Conservation (phyloP, 805 yeast genomes). For the Zygoascus ofunaensis region DNA sequence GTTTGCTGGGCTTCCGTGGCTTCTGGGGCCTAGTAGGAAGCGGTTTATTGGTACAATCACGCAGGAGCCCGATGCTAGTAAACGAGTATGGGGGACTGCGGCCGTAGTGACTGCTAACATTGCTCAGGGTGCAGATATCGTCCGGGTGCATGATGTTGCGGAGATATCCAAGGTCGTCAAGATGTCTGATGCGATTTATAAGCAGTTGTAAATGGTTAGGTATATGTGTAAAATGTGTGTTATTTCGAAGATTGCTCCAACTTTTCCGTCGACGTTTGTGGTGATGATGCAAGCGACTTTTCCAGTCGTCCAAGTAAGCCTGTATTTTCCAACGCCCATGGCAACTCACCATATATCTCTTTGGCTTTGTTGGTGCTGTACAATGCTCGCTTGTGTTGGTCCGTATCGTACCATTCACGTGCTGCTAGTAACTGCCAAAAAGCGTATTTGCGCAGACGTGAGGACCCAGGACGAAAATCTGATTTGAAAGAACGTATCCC, state of each 20-base stretch:
- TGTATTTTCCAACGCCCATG: conserved; percentile 16
- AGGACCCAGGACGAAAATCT: conserved; percentile 22
- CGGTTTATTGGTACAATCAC: conserved; percentile 72
- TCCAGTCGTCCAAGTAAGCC: conserved; percentile 14
- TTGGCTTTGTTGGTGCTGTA: conserved; percentile 13
- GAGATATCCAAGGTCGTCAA: conserved; percentile 45
- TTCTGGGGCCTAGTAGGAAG: conserved; percentile 86
- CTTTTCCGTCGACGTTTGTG: background rate
- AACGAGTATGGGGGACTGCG: conserved; percentile 69
- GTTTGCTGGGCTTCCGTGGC: conserved; percentile 46
- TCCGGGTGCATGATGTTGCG: conserved; percentile 78
- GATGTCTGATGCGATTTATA: conserved; percentile 69
- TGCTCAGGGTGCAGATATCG: conserved; percentile 65
- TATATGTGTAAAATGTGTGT: background rate
- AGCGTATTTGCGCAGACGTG: conserved; percentile 63
- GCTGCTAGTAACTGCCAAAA: conserved; percentile 72
- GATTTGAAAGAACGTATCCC: background rate
- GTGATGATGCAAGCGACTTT: background rate
- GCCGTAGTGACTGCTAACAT: conserved; percentile 68
- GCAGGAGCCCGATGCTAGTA: conserved; percentile 43
- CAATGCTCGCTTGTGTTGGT: conserved; percentile 9
- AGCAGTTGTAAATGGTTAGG: conserved; percentile 16
- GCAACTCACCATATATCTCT: conserved; percentile 17
- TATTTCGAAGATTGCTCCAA: no score
- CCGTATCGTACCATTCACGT: conserved; percentile 49